phyloP scores from a whole-genome alignment of 2,329 filamentous ascomycete genomes.

The Stemphylium beticola region DNA sequence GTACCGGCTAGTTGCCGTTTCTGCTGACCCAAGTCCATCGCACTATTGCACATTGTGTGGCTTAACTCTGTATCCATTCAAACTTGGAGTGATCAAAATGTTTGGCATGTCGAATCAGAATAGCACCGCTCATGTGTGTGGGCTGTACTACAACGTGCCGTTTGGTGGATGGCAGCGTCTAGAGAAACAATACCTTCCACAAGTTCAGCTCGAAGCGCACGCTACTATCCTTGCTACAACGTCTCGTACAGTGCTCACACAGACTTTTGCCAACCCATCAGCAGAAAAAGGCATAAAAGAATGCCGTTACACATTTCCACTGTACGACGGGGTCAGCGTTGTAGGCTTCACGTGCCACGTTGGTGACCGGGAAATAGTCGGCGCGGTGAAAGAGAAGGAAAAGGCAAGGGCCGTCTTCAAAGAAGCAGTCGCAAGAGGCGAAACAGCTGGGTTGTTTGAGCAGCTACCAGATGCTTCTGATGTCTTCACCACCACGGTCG shows the following conservation, averaged over 20 bases:
- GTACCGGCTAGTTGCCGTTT: neutral
- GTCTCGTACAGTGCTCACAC: conserved; percentile 59
- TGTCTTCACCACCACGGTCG: conserved; percentile 71
- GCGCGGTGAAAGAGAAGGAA: conserved; percentile 70
- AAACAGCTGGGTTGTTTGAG: conserved; percentile 70
- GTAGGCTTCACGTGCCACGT: conserved; percentile 71
- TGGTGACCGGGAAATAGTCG: conserved; percentile 64
- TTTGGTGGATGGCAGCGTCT: neutral
- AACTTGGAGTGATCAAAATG: neutral
- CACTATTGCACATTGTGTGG: neutral
- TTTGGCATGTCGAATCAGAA: neutral
- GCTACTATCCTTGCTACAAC: conserved; percentile 66
- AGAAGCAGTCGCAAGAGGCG: conserved; percentile 62
- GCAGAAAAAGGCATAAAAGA: conserved; percentile 55
- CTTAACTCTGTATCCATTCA: neutral
- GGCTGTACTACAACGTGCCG: conserved; percentile 37
- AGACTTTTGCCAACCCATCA: conserved; percentile 68
- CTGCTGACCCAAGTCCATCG: neutral
- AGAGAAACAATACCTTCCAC: conserved; percentile 58
- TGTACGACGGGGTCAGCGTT: conserved; percentile 75
- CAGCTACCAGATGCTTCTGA: conserved; percentile 66
- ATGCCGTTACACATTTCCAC: conserved; percentile 71
- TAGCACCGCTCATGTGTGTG: conserved; percentile 25
- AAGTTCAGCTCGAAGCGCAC: conserved; percentile 63
- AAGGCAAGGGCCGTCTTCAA: conserved; percentile 67